Evolutionary conservation across 2,329 filamentous ascomycete genomes (phyloP), one percentile per base, ranked within the genome.

Genomic region (Cyclaneusma minus): DNA sequence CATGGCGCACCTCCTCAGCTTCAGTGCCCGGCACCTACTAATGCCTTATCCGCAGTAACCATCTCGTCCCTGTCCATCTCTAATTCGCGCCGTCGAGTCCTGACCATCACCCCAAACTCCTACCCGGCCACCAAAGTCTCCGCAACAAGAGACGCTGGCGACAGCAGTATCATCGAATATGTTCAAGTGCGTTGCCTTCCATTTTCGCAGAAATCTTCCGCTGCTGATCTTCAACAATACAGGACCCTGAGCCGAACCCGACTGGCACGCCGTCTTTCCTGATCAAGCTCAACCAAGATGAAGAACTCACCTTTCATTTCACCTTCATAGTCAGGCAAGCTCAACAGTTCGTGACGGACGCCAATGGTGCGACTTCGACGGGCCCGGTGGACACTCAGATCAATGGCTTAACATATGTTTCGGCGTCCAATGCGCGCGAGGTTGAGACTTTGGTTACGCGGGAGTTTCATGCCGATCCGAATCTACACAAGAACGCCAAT

Each of bases 381-480:
- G 53, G 56, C 28, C 41, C 57, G 4, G 47, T 60, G 24, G 84
- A 94, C 42, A 89, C 84, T 3, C 63, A 65, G 29, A 79, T 98
- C 43, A 84, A 77, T 33, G 84, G 87, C 27, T 63, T 98, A 34
- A 98, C 89, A 6, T 95, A 85, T 49, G 78, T 91, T 35, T 87
- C 87, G 50, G 87, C 82, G 21, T 82, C 85, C 1, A 92, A 74
- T 27, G 58, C 71, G 16, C 79, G 70, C 52, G 89, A 98, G 43
- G 69, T 98, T 28, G 89, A 95, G 45, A 94, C 89, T 39, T 59
- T 98, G 24, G 76, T 95, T 24, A 95, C 87, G 10, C 67, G 85
- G 41, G 89, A 98, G 51, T 95, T 98, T 43, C 84, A 95, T 41
- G 84, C 87, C 38, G 84, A 98, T 45, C 89, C 89, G 1, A 98